Evolutionary conservation across 257 asterid genomes (phyloP).

Genomic region (Solanum phureja): DNA sequence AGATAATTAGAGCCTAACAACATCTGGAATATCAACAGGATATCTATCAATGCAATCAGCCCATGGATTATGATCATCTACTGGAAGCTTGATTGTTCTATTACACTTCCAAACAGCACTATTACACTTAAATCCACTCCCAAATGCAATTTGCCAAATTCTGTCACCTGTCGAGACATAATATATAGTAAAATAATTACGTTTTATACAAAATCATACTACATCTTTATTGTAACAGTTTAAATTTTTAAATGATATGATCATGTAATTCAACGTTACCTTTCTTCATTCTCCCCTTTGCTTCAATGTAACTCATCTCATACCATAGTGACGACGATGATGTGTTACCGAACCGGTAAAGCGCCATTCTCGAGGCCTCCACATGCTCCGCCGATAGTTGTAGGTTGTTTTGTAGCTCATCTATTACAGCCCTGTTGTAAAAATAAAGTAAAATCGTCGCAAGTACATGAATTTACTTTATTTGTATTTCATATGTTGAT

Average conservation of each 20-base stretch:
- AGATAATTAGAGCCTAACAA: conserved; percentile 9
- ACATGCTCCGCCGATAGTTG: conserved; percentile 43
- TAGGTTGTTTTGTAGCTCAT: conserved; percentile 52
- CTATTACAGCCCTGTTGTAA: conserved; percentile 44
- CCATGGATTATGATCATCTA: conserved; percentile 16
- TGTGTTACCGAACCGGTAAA: conserved; percentile 60
- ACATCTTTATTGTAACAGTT: background rate
- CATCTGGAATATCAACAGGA: conserved; percentile 19
- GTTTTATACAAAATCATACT: background rate
- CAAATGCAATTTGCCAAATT: conserved; percentile 47
- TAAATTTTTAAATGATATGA: background rate
- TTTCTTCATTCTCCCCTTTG: conserved; percentile 61
- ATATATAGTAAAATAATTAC: background rate
- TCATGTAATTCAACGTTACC: background rate
- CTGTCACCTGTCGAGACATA: conserved; percentile 19
- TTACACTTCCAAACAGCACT: conserved; percentile 27
- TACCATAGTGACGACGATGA: conserved; percentile 71
- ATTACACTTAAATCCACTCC: conserved; percentile 28
- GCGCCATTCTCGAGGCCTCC: conserved; percentile 57
- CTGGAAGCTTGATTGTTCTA: conserved; percentile 3
- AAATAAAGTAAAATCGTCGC: background rate
- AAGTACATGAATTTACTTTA: background rate
- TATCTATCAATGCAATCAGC: conserved; percentile 16
- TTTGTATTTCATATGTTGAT: background rate
- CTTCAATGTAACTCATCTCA: conserved; percentile 54